Base-by-base conservation (phyloP, 164 flowering plant species). In the Sextonia rubra region DNA sequence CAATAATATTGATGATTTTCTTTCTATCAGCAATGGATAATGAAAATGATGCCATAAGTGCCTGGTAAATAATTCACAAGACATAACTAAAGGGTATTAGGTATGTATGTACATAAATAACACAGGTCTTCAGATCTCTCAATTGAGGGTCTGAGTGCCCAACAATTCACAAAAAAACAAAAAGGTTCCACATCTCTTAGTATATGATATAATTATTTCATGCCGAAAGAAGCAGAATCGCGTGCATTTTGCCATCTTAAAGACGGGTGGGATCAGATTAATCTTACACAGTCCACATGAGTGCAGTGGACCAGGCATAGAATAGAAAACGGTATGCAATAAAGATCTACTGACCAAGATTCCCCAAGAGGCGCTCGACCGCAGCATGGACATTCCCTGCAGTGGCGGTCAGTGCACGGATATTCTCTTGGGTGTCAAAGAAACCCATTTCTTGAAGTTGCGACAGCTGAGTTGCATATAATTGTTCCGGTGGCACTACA, bases 381-480 rank as follows among this genome's bases (percentile, higher is more conserved):
- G 99, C 99, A 15, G 99, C 99, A 77, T 93, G 90, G n/a, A 95
- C 99, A 77, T 95, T 95, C 22, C 99, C 99, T 8, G 88, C 74
- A 23, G 98, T 89, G 22, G 97, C 97, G 32, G 82, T 82, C 77
- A 95, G 82, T 2, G 96, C 99, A 70, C 92, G 79, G 70, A 95
- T 91, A 62, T 95, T 95, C 82, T 93, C 98, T 80, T 88, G 91
- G 2, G 92, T 88, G 76, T 95, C 99, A 76, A 88, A 86, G 82
- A 93, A 95, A 60, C 99, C 99, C 99, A 93, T 95, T 78, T 95
- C 99, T 83, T 89, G 98, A 66, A 95, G 97, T 79, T 91, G 99
- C 48, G 90, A 71, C 37, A 95, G 84, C 76, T 95, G 97, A 23
- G 93, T 88, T 15, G 98, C 97, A 77, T 95, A 95, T 7, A 89